Conservation (phyloP, 768 basidiomycete genomes). For the Porphyrellus cyaneotinctus region DNA sequence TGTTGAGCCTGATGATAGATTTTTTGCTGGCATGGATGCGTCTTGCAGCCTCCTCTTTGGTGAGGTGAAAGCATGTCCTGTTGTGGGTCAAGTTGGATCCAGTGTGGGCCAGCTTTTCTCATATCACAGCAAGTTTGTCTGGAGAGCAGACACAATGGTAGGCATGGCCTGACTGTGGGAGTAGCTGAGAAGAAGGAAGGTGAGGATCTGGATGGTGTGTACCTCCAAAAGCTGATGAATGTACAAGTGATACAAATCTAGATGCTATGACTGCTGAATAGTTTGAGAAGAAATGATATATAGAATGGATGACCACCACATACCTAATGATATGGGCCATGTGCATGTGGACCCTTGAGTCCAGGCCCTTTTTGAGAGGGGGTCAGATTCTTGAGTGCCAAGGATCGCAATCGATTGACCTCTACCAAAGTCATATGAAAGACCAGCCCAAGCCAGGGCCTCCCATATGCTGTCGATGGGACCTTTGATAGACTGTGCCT, state of each 20-base stretch:
- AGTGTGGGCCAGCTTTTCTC: conserved; percentile 63
- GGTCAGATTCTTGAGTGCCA: conserved; percentile 1
- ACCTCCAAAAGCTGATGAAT: conserved; percentile 76
- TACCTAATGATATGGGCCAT: conserved; percentile 86
- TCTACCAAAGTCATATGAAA: conserved; percentile 87
- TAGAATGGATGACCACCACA: not conserved
- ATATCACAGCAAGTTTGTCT: conserved; percentile 61
- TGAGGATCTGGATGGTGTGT: conserved; percentile 9
- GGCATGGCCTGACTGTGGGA: conserved; percentile 70
- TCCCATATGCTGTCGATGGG: conserved; percentile 77
- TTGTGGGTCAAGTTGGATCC: conserved; percentile 86
- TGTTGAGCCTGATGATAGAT: conserved; percentile 84
- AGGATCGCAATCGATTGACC: conserved; percentile 14
- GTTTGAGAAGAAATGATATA: not conserved
- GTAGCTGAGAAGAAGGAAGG: not conserved
- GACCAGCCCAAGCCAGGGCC: conserved; percentile 84
- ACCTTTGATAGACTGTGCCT: conserved; percentile 80
- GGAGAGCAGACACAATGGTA: conserved; percentile 96
- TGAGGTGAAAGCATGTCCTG: conserved; percentile 79
- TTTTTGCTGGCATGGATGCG: conserved; percentile 72
- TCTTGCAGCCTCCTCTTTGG: conserved; percentile 79
- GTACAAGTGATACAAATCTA: conserved; percentile 78
- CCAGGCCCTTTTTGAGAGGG: conserved; percentile 65
- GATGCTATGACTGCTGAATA: conserved; percentile 71
- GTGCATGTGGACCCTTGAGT: conserved; percentile 65